These are phyloP conservation scores for Aspergillus ochraceoroseus DNA, from an alignment of 2,329 filamentous ascomycete genomes.

Conservation along the genomic window DNA sequence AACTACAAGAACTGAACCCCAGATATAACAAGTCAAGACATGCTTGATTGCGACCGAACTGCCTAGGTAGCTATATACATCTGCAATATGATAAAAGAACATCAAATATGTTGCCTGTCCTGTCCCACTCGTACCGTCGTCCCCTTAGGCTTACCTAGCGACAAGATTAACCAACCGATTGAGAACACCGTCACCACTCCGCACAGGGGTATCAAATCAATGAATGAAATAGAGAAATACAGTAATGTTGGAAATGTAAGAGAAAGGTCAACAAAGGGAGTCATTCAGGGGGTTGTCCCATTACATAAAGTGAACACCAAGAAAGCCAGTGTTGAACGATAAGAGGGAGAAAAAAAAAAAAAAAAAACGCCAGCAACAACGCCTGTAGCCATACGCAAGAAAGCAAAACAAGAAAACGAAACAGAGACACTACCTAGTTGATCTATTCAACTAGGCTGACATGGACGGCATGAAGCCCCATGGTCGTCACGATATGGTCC, in stretches of 20 bases:
- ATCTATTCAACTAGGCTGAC: slow-evolving; percentile 17
- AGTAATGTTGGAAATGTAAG: not conserved
- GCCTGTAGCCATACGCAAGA: not conserved
- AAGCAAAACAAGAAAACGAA: no score
- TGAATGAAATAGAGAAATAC: slow-evolving; percentile 1
- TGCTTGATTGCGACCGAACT: no score
- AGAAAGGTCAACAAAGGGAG: not conserved
- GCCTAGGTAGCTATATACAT: no score
- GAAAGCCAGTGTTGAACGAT: no score
- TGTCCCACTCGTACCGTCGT: not conserved
- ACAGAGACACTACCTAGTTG: not conserved
- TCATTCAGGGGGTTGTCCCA: no score
- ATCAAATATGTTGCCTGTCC: no score
- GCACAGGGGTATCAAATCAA: slow-evolving; percentile 12
- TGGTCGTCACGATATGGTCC: slow-evolving; percentile 24
- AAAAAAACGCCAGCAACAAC: slow-evolving; percentile 1
- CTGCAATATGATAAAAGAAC: no score
- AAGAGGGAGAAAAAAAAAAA: slow-evolving; percentile 9
- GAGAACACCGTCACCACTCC: slow-evolving; percentile 7
- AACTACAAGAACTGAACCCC: no score
- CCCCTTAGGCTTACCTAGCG: not conserved
- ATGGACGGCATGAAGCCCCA: slow-evolving; percentile 25
- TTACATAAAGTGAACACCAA: no score
- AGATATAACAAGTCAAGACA: no score
- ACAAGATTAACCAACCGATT: not conserved